These are phyloP conservation scores for Suillus lakei DNA, from an alignment of 768 basidiomycete genomes.

Conservation along the genomic window DNA sequence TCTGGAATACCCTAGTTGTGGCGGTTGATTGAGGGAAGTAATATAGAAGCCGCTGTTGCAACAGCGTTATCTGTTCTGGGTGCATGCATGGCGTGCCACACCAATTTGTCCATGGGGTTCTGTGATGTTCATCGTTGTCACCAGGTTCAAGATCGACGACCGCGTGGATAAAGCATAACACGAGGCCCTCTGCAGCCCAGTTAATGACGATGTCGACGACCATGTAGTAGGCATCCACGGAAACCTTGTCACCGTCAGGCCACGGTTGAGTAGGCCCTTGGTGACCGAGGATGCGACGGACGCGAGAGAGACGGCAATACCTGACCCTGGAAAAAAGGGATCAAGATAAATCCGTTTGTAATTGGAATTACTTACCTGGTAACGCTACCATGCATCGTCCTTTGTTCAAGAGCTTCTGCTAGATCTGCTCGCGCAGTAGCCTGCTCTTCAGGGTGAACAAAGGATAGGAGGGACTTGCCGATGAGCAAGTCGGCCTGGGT, in stretches of 20 bases:
- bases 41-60: conserved; percentile 61
- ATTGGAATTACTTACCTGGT: conserved; percentile 56
- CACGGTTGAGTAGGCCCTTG: conserved; percentile 57
- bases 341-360: conserved; percentile 15
- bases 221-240: conserved; percentile 77
- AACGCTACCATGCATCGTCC: conserved; percentile 82
- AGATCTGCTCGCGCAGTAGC: conserved; percentile 76
- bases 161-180: conserved; percentile 89
- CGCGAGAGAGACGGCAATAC: conserved; percentile 74
- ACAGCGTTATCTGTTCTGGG: conserved; percentile 57
- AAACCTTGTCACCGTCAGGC: conserved; percentile 70
- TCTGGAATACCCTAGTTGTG: conserved; percentile 77
- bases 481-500: conserved; percentile 71
- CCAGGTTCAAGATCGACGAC: conserved; percentile 68
- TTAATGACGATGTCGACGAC: conserved; percentile 90
- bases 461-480: conserved; percentile 72
- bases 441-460: conserved; percentile 87
- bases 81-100: conserved; percentile 77
- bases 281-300: conserved; percentile 76
- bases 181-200: conserved; percentile 85
- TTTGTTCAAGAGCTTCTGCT: conserved; percentile 70
- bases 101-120: conserved; percentile 87
- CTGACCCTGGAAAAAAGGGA: conserved; percentile 60
- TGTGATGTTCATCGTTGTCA: conserved; percentile 78
- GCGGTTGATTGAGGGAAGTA: conserved; percentile 55